Evolutionary conservation across 129 eudicot species (phyloP).

Genomic region (Cynara cardunculus): DNA sequence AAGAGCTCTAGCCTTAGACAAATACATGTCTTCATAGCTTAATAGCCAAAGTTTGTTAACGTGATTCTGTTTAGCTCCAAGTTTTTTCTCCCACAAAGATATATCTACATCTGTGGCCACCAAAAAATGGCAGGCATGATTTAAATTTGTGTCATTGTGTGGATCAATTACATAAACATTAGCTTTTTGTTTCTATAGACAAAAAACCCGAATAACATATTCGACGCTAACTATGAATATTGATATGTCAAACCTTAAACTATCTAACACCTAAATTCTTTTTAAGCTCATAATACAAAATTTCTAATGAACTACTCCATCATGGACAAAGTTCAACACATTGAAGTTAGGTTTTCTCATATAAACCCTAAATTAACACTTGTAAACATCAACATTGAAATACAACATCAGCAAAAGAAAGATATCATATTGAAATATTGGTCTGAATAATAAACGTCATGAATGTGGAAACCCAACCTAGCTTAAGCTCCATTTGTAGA

Average conservation of each 20-base stretch:
- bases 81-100: background rate
- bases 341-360: background rate
- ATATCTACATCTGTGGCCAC: background rate
- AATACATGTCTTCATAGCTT: background rate
- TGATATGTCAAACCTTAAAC: background rate
- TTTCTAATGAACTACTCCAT: background rate
- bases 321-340: background rate
- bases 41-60: background rate
- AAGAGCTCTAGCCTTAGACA: background rate
- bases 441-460: background rate
- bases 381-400: conserved; percentile 2
- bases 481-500: background rate
- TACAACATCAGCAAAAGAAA: background rate
- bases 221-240: background rate
- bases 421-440: background rate
- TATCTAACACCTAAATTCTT: background rate
- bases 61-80: background rate
- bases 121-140: background rate
- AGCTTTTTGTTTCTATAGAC: background rate
- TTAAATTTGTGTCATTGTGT: background rate
- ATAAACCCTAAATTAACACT: conserved; percentile 17
- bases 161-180: background rate
- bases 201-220: background rate
- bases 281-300: background rate
- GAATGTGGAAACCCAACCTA: background rate